Conservation (phyloP, 495 filamentous ascomycete species). For the Penicillium cosmopolitanum region DNA sequence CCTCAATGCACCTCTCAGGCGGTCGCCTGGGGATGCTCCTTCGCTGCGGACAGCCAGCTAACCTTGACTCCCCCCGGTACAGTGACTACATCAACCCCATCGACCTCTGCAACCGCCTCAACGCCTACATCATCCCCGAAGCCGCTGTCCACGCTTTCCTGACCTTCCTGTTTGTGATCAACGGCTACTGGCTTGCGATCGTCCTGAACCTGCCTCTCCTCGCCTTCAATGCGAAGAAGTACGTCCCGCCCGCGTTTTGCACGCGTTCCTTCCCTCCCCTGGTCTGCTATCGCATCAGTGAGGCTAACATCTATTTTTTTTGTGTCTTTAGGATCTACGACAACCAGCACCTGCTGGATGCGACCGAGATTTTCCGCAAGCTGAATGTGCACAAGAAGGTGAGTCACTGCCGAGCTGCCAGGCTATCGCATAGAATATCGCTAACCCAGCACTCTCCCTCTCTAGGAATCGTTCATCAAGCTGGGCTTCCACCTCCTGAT, state of each 20-base stretch:
- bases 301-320: constrained; percentile 13
- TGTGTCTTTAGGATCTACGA: constrained; percentile 76
- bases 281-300: neutral
- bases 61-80: neutral
- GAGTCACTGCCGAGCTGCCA: constrained; percentile 16
- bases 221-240: constrained; percentile 98
- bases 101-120: constrained; percentile 99
- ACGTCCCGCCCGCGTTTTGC: constrained; percentile 34
- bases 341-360: constrained; percentile 94
- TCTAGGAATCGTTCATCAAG: constrained; percentile 97
- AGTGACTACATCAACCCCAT: constrained; percentile 99
- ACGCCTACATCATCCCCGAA: constrained; percentile 99
- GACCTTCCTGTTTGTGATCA: constrained; percentile 93
- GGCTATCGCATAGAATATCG: constrained; percentile 11
- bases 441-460: neutral
- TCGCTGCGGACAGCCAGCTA: neutral
- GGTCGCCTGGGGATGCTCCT: neutral
- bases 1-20: neutral
- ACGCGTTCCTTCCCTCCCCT: neutral
- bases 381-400: constrained; percentile 99
- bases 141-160: constrained; percentile 95
- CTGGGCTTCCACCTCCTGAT: constrained; percentile 98
- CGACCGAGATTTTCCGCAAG: constrained; percentile 99
- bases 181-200: constrained; percentile 97
- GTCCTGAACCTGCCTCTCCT: constrained; percentile 91